phyloP scores from a whole-genome alignment of 192 early-diverging fungal genomes.

The Coemansia sp. region DNA sequence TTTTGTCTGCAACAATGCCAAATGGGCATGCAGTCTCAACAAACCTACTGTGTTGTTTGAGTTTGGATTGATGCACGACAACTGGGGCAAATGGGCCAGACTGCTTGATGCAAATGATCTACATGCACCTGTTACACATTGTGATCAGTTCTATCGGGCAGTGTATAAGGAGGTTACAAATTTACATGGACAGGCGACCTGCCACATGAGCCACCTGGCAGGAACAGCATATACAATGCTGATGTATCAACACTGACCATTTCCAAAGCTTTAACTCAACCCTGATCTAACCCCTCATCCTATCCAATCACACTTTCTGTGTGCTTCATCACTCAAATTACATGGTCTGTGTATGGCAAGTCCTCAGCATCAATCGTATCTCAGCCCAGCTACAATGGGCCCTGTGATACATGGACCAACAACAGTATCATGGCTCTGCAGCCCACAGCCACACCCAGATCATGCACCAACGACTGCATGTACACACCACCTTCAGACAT shows the following conservation, averaged over 20 bases:
- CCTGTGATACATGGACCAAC: slow-evolving; percentile 62
- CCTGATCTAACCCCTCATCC: background rate
- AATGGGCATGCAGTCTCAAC: slow-evolving; percentile 51
- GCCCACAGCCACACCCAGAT: slow-evolving; percentile 60
- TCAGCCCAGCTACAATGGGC: slow-evolving; percentile 51
- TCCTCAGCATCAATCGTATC: slow-evolving; percentile 49
- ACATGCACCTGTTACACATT: slow-evolving; percentile 52
- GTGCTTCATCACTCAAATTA: slow-evolving; percentile 27
- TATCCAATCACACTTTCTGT: slow-evolving; percentile 4
- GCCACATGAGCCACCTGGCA: slow-evolving; percentile 61
- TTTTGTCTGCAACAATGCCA: slow-evolving; percentile 47
- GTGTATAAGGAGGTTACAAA: slow-evolving; percentile 29
- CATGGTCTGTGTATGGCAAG: slow-evolving; percentile 29
- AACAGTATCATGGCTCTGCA: slow-evolving; percentile 63
- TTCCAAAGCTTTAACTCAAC: slow-evolving; percentile 7
- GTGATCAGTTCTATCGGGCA: slow-evolving; percentile 56
- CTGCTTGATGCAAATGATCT: slow-evolving; percentile 43
- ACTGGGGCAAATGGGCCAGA: slow-evolving; percentile 33
- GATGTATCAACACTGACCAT: slow-evolving; percentile 41
- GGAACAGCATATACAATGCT: slow-evolving; percentile 66
- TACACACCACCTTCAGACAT: slow-evolving; percentile 71
- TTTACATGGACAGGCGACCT: slow-evolving; percentile 60
- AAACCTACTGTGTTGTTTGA: slow-evolving; percentile 63
- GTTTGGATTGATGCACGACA: slow-evolving; percentile 58
- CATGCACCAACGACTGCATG: slow-evolving; percentile 67